Conservation (phyloP, 2,329 filamentous ascomycete species). For the Trichoderma breve region DNA sequence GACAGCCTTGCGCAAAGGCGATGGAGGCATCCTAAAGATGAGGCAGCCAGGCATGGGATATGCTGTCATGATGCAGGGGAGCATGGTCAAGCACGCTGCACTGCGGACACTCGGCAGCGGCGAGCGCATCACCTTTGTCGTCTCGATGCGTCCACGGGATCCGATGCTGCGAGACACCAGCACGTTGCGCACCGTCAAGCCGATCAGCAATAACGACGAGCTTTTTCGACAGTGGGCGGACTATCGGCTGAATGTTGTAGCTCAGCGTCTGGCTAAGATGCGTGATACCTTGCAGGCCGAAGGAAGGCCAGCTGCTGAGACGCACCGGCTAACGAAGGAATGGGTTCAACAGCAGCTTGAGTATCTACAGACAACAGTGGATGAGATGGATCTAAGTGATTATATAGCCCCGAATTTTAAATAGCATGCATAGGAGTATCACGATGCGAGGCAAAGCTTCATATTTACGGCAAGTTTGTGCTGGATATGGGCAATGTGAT, state of each 20-base stretch:
- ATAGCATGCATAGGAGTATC: not conserved
- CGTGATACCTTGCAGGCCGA: conserved; percentile 24
- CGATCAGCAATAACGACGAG: conserved; percentile 29
- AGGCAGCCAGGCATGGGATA: conserved; percentile 34
- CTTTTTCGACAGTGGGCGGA: conserved; percentile 33
- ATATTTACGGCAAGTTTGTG: not conserved
- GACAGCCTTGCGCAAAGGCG: conserved; percentile 29
- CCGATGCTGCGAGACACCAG: conserved; percentile 41
- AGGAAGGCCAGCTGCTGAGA: conserved; percentile 28
- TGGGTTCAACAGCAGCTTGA: conserved; percentile 32
- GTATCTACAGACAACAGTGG: conserved; percentile 31
- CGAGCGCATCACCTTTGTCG: conserved; percentile 48
- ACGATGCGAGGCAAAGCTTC: not conserved
- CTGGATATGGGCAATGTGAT: not conserved
- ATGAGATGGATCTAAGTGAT: conserved; percentile 29
- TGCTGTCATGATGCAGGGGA: conserved; percentile 45
- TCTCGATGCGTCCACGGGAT: conserved; percentile 42
- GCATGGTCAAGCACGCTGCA: conserved; percentile 46
- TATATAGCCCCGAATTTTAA: conserved; percentile 13
- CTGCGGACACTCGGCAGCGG: conserved; percentile 39
- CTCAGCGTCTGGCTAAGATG: conserved; percentile 24
- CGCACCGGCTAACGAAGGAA: conserved; percentile 25
- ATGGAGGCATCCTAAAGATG: conserved; percentile 29
- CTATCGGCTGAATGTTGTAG: conserved; percentile 29
- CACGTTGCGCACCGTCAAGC: conserved; percentile 33